Base-by-base conservation (phyloP, 2,329 filamentous ascomycete genomes). In the Aciculosporium take region DNA sequence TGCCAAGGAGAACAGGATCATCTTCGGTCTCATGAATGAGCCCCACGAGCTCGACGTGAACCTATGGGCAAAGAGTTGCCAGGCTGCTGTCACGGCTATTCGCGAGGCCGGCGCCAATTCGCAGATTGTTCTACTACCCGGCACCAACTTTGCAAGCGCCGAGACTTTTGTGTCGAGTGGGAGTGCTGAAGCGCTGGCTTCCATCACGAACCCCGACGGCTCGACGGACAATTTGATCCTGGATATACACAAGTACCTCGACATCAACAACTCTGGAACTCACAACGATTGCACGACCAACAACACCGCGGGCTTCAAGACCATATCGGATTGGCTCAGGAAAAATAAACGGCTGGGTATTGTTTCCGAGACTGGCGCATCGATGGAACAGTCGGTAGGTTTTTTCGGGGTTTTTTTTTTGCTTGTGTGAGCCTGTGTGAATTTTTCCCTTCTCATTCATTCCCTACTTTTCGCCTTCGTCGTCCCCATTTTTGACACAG, bases 11-110 rank as follows among this genome's bases (percentile, higher is more conserved):
- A 54, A 64, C 29, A 74, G 21, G 66, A 66, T 39, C 55, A 70
- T 45, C 59, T 83, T 83, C 48, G 77, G 76, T 12, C 54, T 83
- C 34, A 82, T 83, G 77, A 84, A 83, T 58, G 79, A 79, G 59
- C 78, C 79, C 6, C 75, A 81, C 54, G 71, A 76, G 40, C 56
- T 73, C 42, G 68, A 76, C 50, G 64, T 79, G 48, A 56, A 52
- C 21, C 55, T 59, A 1, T 83, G 79, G 79, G 75, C 72, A 0
- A 55, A 64, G 4, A 76, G 73, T 0, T 71, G 74, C 45, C 79
- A 83, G 53, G 66, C 65, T 10, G 76, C 66, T 13, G 79, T 84
- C 1, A 76, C 70, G 0, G 79, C 76, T 3, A 81, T 84, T 50
- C 72, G 79, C 33, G 56, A 68, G 32, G 70, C 74, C 2, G 79